These are phyloP conservation scores for Oleoguttula mirabilis DNA, from an alignment of 495 filamentous ascomycete genomes.

Conservation along the genomic window DNA sequence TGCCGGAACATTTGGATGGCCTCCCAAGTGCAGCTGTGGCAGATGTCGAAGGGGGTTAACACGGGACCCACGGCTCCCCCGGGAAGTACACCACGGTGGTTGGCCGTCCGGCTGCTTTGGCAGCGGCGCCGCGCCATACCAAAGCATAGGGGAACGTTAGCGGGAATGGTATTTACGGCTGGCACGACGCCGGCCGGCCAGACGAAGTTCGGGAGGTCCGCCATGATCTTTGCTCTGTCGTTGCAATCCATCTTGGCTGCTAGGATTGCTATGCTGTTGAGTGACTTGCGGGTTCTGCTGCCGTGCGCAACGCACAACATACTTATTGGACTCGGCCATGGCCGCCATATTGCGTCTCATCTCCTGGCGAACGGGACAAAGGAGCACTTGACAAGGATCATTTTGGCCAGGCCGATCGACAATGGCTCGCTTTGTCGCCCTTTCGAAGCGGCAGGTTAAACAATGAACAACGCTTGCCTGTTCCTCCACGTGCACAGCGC, in stretches of 20 bases:
- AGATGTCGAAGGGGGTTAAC: neutral
- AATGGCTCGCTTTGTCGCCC: too few relatives aligned
- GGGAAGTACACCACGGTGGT: too few relatives aligned
- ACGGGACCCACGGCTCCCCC: neutral
- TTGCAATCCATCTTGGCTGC: constrained; percentile 9
- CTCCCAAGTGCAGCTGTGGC: neutral
- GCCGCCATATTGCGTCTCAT: too few relatives aligned
- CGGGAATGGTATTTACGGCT: neutral
- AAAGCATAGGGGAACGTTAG: neutral
- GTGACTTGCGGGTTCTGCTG: too few relatives aligned
- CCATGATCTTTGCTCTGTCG: neutral
- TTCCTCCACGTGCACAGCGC: too few relatives aligned
- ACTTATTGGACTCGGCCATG: too few relatives aligned
- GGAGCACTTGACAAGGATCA: too few relatives aligned
- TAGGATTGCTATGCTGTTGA: neutral
- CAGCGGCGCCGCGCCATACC: neutral
- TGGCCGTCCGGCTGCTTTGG: neutral
- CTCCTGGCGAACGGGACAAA: too few relatives aligned
- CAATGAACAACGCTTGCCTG: too few relatives aligned
- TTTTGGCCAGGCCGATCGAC: too few relatives aligned
- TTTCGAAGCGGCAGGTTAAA: too few relatives aligned
- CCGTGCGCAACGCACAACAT: too few relatives aligned
- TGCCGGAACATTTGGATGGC: neutral
- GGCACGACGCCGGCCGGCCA: neutral
- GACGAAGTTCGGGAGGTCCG: neutral